phyloP scores from a whole-genome alignment of 176 grass and related monocot genomes.

The Aechmea fasciata region DNA sequence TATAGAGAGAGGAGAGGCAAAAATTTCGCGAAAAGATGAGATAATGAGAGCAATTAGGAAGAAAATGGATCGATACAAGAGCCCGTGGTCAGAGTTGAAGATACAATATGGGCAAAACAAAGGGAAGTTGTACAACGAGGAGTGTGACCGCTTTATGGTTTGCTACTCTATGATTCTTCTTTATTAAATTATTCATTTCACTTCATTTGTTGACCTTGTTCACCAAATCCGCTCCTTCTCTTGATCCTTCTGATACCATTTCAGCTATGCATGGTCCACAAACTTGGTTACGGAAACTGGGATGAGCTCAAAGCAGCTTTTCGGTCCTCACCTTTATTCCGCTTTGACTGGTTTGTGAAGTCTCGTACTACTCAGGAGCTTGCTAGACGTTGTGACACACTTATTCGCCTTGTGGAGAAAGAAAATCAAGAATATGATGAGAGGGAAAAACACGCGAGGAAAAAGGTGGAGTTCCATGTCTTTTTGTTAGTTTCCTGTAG shows the following conservation, averaged over 20 bases:
- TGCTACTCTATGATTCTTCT: background rate
- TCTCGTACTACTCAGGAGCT: slow-evolving; percentile 88
- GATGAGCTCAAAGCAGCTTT: slow-evolving; percentile 96
- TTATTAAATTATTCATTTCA: no score
- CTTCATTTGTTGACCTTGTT: no score
- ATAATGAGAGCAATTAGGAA: slow-evolving; percentile 91
- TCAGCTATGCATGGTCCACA: slow-evolving; percentile 98
- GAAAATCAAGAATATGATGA: slow-evolving; percentile 99
- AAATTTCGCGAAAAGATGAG: slow-evolving; percentile 85
- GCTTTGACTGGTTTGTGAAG: slow-evolving; percentile 99
- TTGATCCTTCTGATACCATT: background rate
- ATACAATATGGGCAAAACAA: slow-evolving; percentile 98
- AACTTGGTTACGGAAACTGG: slow-evolving; percentile 95
- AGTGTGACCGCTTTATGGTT: slow-evolving; percentile 99
- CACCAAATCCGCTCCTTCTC: no score
- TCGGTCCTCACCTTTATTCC: slow-evolving; percentile 78
- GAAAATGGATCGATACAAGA: slow-evolving; percentile 94
- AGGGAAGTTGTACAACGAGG: slow-evolving; percentile 94
- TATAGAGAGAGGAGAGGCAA: slow-evolving; percentile 93
- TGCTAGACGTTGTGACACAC: slow-evolving; percentile 84
- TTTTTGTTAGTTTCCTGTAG: no score
- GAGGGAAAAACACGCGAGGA: slow-evolving; percentile 76
- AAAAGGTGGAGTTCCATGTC: slow-evolving; percentile 18
- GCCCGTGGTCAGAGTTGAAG: slow-evolving; percentile 91
- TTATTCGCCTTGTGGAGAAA: slow-evolving; percentile 92